Evolutionary conservation across 257 asterid genomes (phyloP).

Genomic region (Rubia yunnanensis): DNA sequence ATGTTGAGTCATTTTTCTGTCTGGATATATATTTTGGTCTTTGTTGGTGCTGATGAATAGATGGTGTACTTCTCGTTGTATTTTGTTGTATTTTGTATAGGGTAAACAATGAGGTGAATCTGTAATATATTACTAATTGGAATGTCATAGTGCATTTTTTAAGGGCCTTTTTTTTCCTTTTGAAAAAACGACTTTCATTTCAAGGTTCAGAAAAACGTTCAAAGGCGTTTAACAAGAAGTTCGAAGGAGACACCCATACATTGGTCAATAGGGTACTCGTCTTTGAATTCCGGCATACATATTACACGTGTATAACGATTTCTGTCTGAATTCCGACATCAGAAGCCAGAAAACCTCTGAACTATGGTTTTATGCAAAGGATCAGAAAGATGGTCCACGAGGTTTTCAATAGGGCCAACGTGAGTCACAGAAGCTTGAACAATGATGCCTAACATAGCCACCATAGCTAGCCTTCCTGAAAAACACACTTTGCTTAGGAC

Average conservation of each 20-base stretch:
- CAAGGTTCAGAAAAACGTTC: neutral
- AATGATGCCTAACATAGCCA: slow-evolving; percentile 73
- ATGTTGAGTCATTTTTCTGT: slow-evolving; percentile 8
- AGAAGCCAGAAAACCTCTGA: slow-evolving; percentile 44
- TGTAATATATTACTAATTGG: slow-evolving; percentile 5
- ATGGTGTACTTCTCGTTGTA: neutral
- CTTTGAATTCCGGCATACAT: too few species aligned
- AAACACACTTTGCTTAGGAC: neutral
- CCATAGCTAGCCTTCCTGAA: slow-evolving; percentile 81
- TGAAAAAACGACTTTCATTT: neutral
- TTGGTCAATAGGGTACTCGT: too few species aligned
- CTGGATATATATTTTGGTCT: neutral
- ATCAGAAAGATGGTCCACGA: slow-evolving; percentile 60
- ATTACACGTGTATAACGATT: neutral
- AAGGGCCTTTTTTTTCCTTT: neutral
- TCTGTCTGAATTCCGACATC: neutral
- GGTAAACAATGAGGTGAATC: neutral
- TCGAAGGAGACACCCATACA: too few species aligned
- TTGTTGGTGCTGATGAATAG: neutral
- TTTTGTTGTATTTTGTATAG: slow-evolving; percentile 8
- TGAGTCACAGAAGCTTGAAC: slow-evolving; percentile 86
- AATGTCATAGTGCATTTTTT: neutral
- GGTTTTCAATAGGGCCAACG: slow-evolving; percentile 78
- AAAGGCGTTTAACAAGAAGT: neutral
- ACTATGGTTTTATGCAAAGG: slow-evolving; percentile 82